A percentile compares a stretch with the other conserved stretches of the same genome.
Evolutionary conservation across 2,329 filamentous ascomycete species (phyloP).

Genomic region (Phialophora expanda): DNA sequence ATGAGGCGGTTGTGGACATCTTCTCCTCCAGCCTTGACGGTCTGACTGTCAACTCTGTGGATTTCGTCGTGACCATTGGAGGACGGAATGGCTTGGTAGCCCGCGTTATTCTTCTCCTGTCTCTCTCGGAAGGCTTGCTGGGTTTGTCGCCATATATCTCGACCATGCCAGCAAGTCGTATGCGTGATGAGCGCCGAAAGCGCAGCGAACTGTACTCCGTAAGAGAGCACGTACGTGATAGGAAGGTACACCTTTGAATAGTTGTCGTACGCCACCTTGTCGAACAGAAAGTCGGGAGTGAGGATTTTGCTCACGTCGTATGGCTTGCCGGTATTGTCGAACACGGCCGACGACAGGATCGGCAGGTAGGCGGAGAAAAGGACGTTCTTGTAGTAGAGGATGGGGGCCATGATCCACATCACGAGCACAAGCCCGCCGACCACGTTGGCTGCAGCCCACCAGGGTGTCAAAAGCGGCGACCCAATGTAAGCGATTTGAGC

Average conservation of each 20-base stretch:
- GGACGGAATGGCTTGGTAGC: conserved; percentile 60
- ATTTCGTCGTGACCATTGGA: conserved; percentile 18
- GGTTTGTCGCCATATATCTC: conserved; percentile 80
- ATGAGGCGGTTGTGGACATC: conserved; percentile 86
- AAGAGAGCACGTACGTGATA: conserved; percentile 85
- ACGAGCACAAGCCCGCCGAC: conserved; percentile 78
- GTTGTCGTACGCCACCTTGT: conserved; percentile 73
- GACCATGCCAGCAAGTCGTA: conserved; percentile 82
- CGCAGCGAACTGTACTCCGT: conserved; percentile 83
- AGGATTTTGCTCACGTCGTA: conserved; percentile 84
- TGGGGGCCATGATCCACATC: conserved; percentile 82
- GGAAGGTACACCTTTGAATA: conserved; percentile 86
- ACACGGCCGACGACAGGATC: conserved; percentile 81
- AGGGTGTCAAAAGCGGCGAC: conserved; percentile 80
- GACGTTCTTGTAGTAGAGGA: conserved; percentile 79
- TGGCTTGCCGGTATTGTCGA: conserved; percentile 79
- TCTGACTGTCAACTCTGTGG: conserved; percentile 25
- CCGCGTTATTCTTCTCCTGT: conserved; percentile 57
- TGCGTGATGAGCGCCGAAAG: conserved; percentile 80
- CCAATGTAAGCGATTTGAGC: conserved; percentile 87
- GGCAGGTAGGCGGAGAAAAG: conserved; percentile 85
- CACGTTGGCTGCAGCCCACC: conserved; percentile 86
- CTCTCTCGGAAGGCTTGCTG: conserved; percentile 69
- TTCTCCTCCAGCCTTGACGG: conserved; percentile 59
- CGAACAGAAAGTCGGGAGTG: conserved; percentile 77